Conservation (phyloP, 2,329 filamentous ascomycete genomes). For the Epichloe baconii region DNA sequence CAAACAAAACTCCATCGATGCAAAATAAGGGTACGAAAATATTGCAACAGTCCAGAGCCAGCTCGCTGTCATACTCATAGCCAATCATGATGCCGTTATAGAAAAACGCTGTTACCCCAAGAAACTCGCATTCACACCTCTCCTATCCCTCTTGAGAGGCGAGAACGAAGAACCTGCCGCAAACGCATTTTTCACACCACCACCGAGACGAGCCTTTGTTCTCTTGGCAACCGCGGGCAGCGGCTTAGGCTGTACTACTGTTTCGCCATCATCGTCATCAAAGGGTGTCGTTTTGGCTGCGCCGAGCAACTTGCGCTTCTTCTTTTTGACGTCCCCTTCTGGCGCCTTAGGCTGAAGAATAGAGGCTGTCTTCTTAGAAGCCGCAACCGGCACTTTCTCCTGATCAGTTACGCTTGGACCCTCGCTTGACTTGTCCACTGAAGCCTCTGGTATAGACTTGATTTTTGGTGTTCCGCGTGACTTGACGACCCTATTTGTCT, state of each 20-base stretch:
- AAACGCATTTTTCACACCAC: constrained; percentile 31
- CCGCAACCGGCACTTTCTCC: constrained; percentile 15
- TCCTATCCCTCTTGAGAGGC: constrained; percentile 57
- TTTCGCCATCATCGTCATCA: constrained; percentile 48
- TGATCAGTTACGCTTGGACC: constrained; percentile 18
- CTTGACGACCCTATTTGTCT: constrained; percentile 25
- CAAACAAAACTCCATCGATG: not conserved
- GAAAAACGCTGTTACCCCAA: constrained; percentile 24
- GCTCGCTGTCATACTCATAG: not conserved
- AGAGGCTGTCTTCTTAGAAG: constrained; percentile 7
- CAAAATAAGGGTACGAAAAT: not conserved
- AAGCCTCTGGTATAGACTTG: constrained; percentile 1
- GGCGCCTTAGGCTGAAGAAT: constrained; percentile 6
- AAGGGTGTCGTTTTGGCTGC: constrained; percentile 53
- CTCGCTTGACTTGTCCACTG: constrained; percentile 28
- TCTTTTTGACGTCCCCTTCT: constrained; percentile 40
- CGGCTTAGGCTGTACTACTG: constrained; percentile 8
- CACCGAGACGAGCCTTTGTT: constrained; percentile 9
- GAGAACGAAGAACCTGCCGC: constrained; percentile 46
- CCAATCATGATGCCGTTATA: not conserved
- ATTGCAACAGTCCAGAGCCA: not conserved
- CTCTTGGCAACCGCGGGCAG: constrained; percentile 4
- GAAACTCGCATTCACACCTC: constrained; percentile 49
- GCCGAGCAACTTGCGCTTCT: constrained; percentile 62
- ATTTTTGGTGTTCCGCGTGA: constrained; percentile 3